Evolutionary conservation across 2,329 filamentous ascomycete genomes (phyloP), one percentile per base, ranked within the genome.

Genomic region (Monosporascus sp.): DNA sequence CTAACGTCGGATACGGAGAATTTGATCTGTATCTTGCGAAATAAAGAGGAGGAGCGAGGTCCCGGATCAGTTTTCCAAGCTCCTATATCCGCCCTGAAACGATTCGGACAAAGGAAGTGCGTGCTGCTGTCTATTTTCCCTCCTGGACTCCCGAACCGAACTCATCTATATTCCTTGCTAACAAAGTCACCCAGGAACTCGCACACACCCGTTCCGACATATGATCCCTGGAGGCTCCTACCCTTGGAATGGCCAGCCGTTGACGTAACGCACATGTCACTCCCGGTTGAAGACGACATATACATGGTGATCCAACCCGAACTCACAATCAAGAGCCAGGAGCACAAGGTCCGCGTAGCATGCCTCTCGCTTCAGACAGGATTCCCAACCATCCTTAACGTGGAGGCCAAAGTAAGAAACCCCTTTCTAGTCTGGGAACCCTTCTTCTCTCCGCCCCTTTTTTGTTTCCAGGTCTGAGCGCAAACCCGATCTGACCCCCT

Each of bases 281-380:
- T 63, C 9, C 55, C 54, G 8, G 51, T 48, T 31, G 43, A 55
- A 2, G 46, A 58, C 3, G 60, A 60, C 16, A 50, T 57, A 5
- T 60, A 60, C 44, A 31, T 65, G 44, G 60, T 62, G 3, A 53
- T 63, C 9, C 58, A 59, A 37, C 58, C 58, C 1, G 59, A 62
- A 22, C 50, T 62, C 2, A 63, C 59, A 0, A 51, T 49, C 37
- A 50, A 20, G 20, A 61, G 51, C 24, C 55, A 55, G 14, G 57
- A 60, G 35, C 62, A 63, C 52, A 62, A 57, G 43, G 58, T 65
- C 37, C 59, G 62, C 11, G 55, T 65, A 24, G 52, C 59, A 6
- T 51, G 58, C 24, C n/a, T 65, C 11, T 60, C 57, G 5, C 52
- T 60, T 4, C 52, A 52, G n/a, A 51, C 53, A n/a, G 51, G 46